Evolutionary conservation across 768 basidiomycete species (phyloP).

Genomic region (Calocera cornea): DNA sequence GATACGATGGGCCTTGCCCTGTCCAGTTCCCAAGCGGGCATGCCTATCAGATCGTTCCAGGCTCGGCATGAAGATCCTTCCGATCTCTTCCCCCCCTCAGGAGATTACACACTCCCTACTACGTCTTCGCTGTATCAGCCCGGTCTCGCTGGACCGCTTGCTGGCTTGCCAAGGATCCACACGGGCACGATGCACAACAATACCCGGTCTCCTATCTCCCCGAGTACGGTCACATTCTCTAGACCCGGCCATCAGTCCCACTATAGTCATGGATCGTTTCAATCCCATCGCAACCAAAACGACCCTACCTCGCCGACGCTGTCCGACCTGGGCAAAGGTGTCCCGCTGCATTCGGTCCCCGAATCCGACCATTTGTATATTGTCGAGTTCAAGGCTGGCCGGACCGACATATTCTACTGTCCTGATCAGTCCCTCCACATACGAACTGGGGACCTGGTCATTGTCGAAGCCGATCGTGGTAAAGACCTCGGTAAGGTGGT

Average conservation of each 20-base stretch:
- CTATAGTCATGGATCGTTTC: neutral
- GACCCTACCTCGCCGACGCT: constrained; percentile 18
- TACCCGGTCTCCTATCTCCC: neutral
- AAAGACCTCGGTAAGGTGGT: constrained; percentile 85
- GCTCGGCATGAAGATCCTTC: neutral
- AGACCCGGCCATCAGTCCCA: constrained; percentile 14
- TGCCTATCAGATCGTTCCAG: neutral
- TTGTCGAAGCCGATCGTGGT: constrained; percentile 93
- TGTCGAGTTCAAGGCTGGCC: constrained; percentile 93
- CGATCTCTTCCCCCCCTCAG: neutral
- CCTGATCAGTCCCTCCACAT: constrained; percentile 54
- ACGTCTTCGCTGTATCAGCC: neutral
- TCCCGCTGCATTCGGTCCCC: constrained; percentile 73
- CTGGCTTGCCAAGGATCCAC: neutral
- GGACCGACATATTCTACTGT: constrained; percentile 88
- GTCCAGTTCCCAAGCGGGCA: neutral
- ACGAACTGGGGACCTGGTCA: constrained; percentile 78
- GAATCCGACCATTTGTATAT: constrained; percentile 83
- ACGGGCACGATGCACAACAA: neutral
- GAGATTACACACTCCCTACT: neutral
- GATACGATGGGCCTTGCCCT: neutral
- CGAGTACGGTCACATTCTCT: constrained; percentile 19
- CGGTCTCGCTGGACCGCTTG: neutral
- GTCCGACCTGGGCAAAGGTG: constrained; percentile 68
- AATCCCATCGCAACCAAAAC: neutral